These are phyloP conservation scores for Venturia effusa DNA, from an alignment of 2,329 filamentous ascomycete genomes.

Conservation along the genomic window DNA sequence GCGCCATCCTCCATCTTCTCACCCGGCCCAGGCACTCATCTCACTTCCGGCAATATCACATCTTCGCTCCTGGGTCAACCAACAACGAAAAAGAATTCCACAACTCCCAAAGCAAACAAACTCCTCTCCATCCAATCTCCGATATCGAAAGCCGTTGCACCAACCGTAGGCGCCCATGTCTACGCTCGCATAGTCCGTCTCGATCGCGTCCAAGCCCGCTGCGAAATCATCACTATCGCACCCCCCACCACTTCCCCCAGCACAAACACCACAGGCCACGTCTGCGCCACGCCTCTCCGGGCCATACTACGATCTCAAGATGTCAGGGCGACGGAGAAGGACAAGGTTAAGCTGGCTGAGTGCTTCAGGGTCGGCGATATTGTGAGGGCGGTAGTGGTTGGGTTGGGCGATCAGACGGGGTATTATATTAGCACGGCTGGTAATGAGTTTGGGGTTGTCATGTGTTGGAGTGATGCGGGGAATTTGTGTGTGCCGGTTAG, in stretches of 20 bases:
- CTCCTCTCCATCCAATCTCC: slow-evolving; percentile 28
- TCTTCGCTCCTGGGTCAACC: slow-evolving; percentile 68
- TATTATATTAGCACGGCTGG: slow-evolving; percentile 90
- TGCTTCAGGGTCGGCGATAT: slow-evolving; percentile 90
- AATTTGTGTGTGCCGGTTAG: slow-evolving; percentile 87
- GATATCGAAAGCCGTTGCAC: slow-evolving; percentile 35
- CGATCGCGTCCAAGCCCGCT: slow-evolving; percentile 71
- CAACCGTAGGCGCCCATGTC: slow-evolving; percentile 69
- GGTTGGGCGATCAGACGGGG: slow-evolving; percentile 80
- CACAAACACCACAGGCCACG: not conserved
- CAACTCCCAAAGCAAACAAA: slow-evolving; percentile 45
- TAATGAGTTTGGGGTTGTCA: slow-evolving; percentile 87
- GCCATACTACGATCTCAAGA: slow-evolving; percentile 82
- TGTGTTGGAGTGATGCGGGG: slow-evolving; percentile 79
- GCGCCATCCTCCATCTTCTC: slow-evolving; percentile 56
- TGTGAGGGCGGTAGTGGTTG: slow-evolving; percentile 71
- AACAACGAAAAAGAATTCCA: slow-evolving; percentile 35
- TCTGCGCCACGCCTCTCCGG: slow-evolving; percentile 44
- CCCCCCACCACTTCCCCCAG: not conserved
- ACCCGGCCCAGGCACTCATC: slow-evolving; percentile 74
- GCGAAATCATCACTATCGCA: slow-evolving; percentile 70
- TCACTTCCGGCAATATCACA: slow-evolving; percentile 59
- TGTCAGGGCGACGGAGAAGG: slow-evolving; percentile 89
- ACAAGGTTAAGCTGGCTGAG: slow-evolving; percentile 82
- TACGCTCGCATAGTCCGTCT: slow-evolving; percentile 80